Percentiles rank a stretch among this genome's conserved stretches.
Evolutionary conservation across 2,329 filamentous ascomycete genomes (phyloP).

Genomic region (Didymella exigua): DNA sequence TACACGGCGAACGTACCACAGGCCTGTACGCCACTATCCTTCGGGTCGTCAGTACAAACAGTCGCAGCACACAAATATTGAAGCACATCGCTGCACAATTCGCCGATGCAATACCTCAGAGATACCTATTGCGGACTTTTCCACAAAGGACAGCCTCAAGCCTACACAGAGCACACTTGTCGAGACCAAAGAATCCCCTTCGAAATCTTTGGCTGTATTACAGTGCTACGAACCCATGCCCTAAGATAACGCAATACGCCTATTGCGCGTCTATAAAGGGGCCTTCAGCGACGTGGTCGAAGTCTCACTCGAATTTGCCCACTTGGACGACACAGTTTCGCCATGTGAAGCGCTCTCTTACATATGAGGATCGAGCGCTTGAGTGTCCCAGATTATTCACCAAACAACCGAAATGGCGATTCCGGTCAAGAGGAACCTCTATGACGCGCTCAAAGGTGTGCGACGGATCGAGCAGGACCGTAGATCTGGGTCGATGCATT

Average conservation of each 20-base stretch:
- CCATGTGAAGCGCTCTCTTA: constrained; percentile 24
- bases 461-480: constrained; percentile 1
- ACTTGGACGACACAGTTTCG: constrained; percentile 5
- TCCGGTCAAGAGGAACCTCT: constrained; percentile 8
- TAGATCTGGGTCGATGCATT: constrained; percentile 21
- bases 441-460: constrained; percentile 15
- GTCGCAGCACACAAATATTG: neutral
- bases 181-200: neutral
- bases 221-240: constrained; percentile 1
- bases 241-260: constrained; percentile 16
- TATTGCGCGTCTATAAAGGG: constrained; percentile 19
- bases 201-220: neutral
- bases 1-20: neutral
- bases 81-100: neutral
- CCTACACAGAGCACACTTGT: too few species aligned
- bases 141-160: neutral
- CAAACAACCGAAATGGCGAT: neutral
- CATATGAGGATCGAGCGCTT: constrained; percentile 17
- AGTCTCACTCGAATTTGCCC: constrained; percentile 13
- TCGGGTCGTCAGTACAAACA: neutral
- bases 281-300: neutral
- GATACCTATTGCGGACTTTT: neutral
- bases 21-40: neutral
- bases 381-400: neutral
- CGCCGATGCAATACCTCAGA: neutral